These are phyloP conservation scores for Lagerstroemia speciosa DNA, from an alignment of 345 rosid species.

Conservation along the genomic window DNA sequence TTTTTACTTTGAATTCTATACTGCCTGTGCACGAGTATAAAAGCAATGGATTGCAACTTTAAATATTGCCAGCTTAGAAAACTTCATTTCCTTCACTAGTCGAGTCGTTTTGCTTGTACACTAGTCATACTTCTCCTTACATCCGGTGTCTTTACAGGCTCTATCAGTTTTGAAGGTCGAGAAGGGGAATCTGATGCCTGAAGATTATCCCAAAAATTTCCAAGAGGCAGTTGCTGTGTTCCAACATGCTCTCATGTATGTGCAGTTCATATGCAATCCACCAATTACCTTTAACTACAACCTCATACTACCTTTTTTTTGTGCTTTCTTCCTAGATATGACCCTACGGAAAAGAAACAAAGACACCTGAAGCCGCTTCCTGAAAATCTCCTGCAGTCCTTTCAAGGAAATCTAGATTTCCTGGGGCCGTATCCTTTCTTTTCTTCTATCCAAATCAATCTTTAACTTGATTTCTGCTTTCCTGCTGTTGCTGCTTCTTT, in stretches of 20 bases:
- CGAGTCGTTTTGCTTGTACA: not conserved
- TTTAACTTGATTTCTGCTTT: not conserved
- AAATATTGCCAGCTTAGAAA: not conserved
- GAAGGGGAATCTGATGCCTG: slow-evolving; percentile 70
- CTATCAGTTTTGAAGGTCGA: slow-evolving; percentile 66
- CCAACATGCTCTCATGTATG: slow-evolving; percentile 72
- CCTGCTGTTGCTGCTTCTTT: not conserved
- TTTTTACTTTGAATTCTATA: not conserved
- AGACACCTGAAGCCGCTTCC: slow-evolving; percentile 61
- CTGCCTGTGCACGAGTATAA: not conserved
- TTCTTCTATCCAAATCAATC: not conserved
- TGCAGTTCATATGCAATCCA: slow-evolving; percentile 1
- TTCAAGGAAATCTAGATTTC: slow-evolving; percentile 57
- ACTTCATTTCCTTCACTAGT: not conserved
- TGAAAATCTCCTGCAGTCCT: slow-evolving; percentile 30
- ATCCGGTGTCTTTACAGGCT: slow-evolving; percentile 28
- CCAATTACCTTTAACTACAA: not conserved
- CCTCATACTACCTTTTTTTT: not conserved
- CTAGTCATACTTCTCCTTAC: not conserved
- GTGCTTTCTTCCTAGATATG: slow-evolving; percentile 49
- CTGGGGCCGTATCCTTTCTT: slow-evolving; percentile 92
- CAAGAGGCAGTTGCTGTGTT: slow-evolving; percentile 75
- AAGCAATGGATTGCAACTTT: not conserved
- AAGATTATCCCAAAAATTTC: slow-evolving; percentile 58
- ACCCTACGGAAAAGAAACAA: slow-evolving; percentile 36